Evolutionary conservation across 148 eudicot genomes (phyloP), one percentile per base, ranked within the genome.

Genomic region (Rheum nobile): DNA sequence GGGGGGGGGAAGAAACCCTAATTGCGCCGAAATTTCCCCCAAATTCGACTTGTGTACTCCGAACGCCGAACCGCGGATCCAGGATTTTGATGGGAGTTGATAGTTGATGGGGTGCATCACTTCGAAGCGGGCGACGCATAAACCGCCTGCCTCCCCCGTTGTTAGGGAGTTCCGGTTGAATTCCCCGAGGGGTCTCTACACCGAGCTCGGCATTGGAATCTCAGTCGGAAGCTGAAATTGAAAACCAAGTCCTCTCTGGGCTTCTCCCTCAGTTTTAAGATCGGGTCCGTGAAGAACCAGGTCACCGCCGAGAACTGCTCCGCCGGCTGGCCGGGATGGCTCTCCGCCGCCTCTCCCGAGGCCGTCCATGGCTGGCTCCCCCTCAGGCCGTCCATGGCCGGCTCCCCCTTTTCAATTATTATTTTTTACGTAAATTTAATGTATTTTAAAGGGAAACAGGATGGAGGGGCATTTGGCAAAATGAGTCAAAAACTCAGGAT

Each of bases 21-120:
- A 6, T n/a, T 6, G 5, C 55, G 19, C 8, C 21, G 24, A 50
- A 50, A 50, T 22, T 50, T 22, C 9, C 22, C 55, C 17, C 7
- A 50, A 50, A 4, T 10, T 43, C 46, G 46, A 43, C 0, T 43
- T 16, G 11, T 43, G 1, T n/a, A 1, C 9, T 4, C 4, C 57
- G 57, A 50, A 19, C 52, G 19, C 1, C 12, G 8, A 7, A 50
- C 4, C 5, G 13, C 19, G 52, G 13, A 19, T 5, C 52, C 52
- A 2, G 1, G 21, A 37, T 34, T 44, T 84, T 78, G 80, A n/a
- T n/a, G n/a, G n/a, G n/a, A n/a, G n/a, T n/a, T n/a, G n/a, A n/a
- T n/a, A n/a, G n/a, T n/a, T n/a, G 78, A 91, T 93, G 98, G 98
- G 98, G 79, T 93, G 98, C 81, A 80, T 93, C 32, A 80, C 84